Evolutionary conservation across 768 basidiomycete species (phyloP).

Genomic region (Psilocybe tampanensis): DNA sequence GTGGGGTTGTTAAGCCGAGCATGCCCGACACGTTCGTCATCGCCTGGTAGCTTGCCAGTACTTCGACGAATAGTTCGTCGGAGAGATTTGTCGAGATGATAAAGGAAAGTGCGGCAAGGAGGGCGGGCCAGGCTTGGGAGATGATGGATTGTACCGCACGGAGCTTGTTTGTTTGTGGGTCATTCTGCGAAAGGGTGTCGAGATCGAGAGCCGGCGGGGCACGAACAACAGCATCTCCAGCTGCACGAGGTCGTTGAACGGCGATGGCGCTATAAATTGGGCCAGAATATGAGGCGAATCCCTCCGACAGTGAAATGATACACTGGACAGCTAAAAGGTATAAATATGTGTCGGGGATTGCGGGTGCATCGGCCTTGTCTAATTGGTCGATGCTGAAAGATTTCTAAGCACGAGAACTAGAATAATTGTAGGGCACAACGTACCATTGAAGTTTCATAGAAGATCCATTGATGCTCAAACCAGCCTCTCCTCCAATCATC

Average conservation of each 20-base stretch:
- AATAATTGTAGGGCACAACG: constrained; percentile 15
- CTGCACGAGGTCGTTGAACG: constrained; percentile 62
- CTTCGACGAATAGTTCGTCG: constrained; percentile 88
- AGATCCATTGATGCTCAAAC: constrained; percentile 72
- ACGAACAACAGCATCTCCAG: constrained; percentile 65
- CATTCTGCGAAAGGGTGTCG: constrained; percentile 47
- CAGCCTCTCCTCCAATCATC: constrained; percentile 69
- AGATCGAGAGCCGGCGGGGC: constrained; percentile 78
- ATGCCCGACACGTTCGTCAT: constrained; percentile 89
- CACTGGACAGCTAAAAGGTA: constrained; percentile 92
- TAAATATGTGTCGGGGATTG: constrained; percentile 91
- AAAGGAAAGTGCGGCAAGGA: constrained; percentile 89
- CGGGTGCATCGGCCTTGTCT: constrained; percentile 94
- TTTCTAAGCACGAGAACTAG: background rate
- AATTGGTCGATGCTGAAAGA: constrained; percentile 88
- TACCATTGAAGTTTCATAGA: constrained; percentile 93
- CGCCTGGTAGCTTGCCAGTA: constrained; percentile 78
- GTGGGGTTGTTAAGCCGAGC: constrained; percentile 82
- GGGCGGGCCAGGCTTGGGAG: constrained; percentile 87
- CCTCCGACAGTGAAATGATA: constrained; percentile 83
- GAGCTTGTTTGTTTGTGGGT: constrained; percentile 59
- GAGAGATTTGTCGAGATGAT: constrained; percentile 90
- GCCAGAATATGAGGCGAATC: constrained; percentile 72
- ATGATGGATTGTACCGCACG: constrained; percentile 75
- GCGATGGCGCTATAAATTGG: constrained; percentile 76